Evolutionary conservation across 805 yeast genomes (phyloP).

Genomic region (Wickerhamiella shivajii): DNA sequence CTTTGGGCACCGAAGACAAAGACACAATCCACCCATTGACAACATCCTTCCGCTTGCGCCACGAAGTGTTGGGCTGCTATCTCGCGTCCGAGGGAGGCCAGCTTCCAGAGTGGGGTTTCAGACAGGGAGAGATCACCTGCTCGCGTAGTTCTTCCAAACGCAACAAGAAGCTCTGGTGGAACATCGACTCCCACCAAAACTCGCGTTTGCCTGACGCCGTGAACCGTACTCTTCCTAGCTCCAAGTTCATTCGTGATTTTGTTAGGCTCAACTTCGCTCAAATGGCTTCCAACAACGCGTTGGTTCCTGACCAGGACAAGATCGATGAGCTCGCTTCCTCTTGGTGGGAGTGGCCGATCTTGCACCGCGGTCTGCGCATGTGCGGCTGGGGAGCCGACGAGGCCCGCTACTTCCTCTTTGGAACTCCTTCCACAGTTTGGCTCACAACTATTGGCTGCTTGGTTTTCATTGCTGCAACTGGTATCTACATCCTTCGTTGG

Average conservation of each 20-base stretch:
- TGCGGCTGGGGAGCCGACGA: conserved; percentile 50
- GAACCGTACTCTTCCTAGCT: conserved; percentile 31
- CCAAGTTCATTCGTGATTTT: conserved; percentile 53
- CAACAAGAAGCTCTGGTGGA: conserved; percentile 69
- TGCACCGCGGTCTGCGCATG: conserved; percentile 57
- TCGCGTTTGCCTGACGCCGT: conserved; percentile 30
- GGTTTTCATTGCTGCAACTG: conserved; percentile 27
- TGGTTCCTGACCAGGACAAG: conserved; percentile 62
- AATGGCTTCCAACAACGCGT: conserved; percentile 74
- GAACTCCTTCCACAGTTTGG: conserved; percentile 54
- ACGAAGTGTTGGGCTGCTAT: conserved; percentile 77
- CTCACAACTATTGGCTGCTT: conserved; percentile 30
- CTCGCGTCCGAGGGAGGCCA: conserved; percentile 78
- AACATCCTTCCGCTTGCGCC: conserved; percentile 54
- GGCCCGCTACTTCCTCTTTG: conserved; percentile 49
- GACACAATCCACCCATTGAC: conserved; percentile 53
- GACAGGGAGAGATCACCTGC: conserved; percentile 93
- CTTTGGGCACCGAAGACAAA: conserved; percentile 33
- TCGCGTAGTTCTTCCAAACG: conserved; percentile 29
- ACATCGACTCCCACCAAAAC: conserved; percentile 55
- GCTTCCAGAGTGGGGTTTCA: conserved; percentile 94
- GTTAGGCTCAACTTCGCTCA: conserved; percentile 59
- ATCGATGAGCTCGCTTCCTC: conserved; percentile 54
- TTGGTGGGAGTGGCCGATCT: conserved; percentile 79
- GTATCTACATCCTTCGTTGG: conserved; percentile 36